phyloP scores from a whole-genome alignment of 139 green algal genomes.

The Ettlia oleoabundans region DNA sequence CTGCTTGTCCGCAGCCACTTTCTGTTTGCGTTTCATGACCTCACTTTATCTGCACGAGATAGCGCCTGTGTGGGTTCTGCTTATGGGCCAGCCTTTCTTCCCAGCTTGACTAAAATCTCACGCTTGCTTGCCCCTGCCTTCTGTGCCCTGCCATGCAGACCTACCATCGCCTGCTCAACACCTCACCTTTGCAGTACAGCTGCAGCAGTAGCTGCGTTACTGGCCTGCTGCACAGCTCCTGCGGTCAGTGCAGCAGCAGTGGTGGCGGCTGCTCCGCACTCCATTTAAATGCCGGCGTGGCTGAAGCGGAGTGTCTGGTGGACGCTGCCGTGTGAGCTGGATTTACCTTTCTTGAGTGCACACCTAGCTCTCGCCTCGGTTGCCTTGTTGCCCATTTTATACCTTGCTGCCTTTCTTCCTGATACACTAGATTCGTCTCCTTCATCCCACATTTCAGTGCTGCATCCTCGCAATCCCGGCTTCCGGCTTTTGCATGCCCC shows the following conservation, averaged over 20 bases:
- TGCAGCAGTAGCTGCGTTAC: slow-evolving; percentile 28
- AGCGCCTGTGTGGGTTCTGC: neutral
- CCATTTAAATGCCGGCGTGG: neutral
- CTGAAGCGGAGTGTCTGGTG: slow-evolving; percentile 10
- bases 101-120: neutral
- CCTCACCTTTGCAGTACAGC: slow-evolving; percentile 15
- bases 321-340: slow-evolving; percentile 12
- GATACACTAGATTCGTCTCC: too few relatives aligned
- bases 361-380: too few relatives aligned
- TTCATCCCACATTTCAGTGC: too few relatives aligned
- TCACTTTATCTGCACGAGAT: neutral
- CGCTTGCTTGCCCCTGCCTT: neutral
- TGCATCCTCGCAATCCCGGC: too few relatives aligned
- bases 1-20: neutral
- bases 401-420: neutral
- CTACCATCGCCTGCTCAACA: slow-evolving; percentile 21
- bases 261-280: slow-evolving; percentile 13
- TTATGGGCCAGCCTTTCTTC: neutral
- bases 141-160: neutral
- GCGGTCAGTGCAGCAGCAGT: slow-evolving; percentile 21
- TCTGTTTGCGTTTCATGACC: too few relatives aligned
- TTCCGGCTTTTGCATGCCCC: too few relatives aligned
- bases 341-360: too few relatives aligned
- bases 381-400: neutral
- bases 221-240: slow-evolving; percentile 18